Evolutionary conservation across 1,284 basidiomycete genomes (phyloP).

Genomic region (Abortiporus biennis): DNA sequence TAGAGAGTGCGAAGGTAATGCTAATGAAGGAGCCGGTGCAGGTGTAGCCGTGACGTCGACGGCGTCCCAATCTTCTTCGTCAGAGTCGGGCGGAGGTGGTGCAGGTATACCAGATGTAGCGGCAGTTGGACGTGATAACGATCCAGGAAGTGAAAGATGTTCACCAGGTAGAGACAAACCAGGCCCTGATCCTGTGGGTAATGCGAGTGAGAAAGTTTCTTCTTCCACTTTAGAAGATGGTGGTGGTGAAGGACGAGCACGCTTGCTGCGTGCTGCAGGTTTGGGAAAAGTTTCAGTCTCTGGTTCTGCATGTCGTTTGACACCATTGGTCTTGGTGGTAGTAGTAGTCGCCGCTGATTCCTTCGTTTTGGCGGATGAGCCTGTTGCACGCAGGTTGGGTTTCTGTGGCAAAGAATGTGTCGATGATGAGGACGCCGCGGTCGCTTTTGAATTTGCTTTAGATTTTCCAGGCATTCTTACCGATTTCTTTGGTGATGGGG

Average conservation of each 20-base stretch:
- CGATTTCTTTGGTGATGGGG: background rate
- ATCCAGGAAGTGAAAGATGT: background rate
- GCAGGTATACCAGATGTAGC: too few relatives aligned
- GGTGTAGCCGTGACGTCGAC: background rate
- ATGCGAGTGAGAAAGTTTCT: background rate
- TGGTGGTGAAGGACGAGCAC: background rate
- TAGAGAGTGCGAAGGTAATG: too few relatives aligned
- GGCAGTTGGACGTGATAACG: too few relatives aligned
- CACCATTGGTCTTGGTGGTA: background rate
- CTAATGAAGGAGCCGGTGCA: too few relatives aligned
- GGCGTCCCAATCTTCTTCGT: too few relatives aligned
- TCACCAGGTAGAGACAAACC: background rate
- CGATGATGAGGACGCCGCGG: too few relatives aligned
- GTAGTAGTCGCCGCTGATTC: background rate
- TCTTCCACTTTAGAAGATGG: conserved; percentile 3
- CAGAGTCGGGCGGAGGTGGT: too few relatives aligned
- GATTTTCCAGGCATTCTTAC: too few relatives aligned
- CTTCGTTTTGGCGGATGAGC: background rate
- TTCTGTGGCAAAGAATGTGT: too few relatives aligned
- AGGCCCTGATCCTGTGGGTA: background rate
- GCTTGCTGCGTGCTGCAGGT: background rate
- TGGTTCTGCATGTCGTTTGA: background rate
- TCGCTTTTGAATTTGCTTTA: background rate
- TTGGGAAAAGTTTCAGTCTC: background rate
- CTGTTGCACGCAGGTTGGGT: too few relatives aligned